These are phyloP conservation scores for Elaeis guineensis DNA, from an alignment of 176 grass and related monocot species.

Conservation along the genomic window DNA sequence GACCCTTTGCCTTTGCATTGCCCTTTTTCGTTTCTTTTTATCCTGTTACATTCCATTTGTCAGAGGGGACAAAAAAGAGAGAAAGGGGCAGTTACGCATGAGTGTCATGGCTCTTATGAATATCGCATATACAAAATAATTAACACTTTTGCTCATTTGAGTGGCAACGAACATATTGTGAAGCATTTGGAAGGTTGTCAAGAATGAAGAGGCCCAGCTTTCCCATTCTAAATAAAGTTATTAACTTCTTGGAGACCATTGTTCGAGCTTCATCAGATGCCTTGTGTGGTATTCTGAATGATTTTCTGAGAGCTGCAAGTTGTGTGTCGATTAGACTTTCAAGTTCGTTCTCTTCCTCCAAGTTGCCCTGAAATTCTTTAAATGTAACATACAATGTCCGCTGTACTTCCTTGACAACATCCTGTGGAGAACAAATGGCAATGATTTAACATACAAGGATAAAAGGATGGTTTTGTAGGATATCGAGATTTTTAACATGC, in stretches of 20 bases:
- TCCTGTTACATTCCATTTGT: no score
- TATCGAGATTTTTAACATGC: no score
- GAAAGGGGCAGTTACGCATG: no score
- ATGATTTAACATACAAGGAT: no score
- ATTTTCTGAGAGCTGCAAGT: constrained; percentile 55
- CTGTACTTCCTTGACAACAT: constrained; percentile 68
- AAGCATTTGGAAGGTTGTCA: constrained; percentile 50
- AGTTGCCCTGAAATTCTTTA: constrained; percentile 55
- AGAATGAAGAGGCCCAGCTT: constrained; percentile 78
- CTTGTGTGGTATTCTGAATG: constrained; percentile 63
- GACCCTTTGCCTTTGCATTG: no score
- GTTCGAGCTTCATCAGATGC: constrained; percentile 46
- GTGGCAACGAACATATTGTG: constrained; percentile 15
- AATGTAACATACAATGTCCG: constrained; percentile 45
- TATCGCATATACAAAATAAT: no score
- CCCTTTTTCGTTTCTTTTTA: no score
- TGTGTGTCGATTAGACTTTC: constrained; percentile 68
- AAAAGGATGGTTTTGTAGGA: no score
- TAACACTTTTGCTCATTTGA: no score
- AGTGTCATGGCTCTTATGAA: no score
- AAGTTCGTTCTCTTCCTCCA: constrained; percentile 59
- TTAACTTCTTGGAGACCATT: constrained; percentile 60
- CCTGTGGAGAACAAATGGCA: constrained; percentile 21
- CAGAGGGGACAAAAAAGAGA: no score
- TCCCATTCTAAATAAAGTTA: constrained; percentile 77